Percentiles rank a stretch among this genome's conserved stretches.
These are phyloP conservation scores for Colletotrichum graminicola DNA, from an alignment of 2,329 filamentous ascomycete species.

Conservation along the genomic window DNA sequence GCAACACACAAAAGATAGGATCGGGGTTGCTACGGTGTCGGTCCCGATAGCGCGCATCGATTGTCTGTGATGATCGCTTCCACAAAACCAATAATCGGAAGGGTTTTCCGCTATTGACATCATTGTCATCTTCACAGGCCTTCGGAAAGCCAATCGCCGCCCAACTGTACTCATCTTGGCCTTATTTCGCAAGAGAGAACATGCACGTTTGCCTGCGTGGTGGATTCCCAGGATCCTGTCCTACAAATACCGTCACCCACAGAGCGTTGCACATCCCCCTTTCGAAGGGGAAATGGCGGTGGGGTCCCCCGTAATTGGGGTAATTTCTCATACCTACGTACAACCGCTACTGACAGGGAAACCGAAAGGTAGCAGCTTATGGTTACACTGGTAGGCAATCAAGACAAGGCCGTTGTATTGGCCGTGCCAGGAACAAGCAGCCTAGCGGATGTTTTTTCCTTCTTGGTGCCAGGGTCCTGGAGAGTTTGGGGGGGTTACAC, in stretches of 20 bases:
- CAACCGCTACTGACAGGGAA: conserved; percentile 28
- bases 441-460: conserved; percentile 20
- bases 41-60: background rate
- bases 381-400: background rate
- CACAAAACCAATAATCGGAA: conserved; percentile 8
- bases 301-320: conserved; percentile 34
- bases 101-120: conserved; percentile 4
- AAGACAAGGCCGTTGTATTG: conserved; percentile 21
- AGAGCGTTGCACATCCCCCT: conserved; percentile 7
- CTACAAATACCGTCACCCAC: conserved; percentile 16
- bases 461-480: conserved; percentile 11
- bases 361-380: conserved; percentile 8
- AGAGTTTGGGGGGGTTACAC: conserved; percentile 5
- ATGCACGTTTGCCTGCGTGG: conserved; percentile 14
- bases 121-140: conserved; percentile 18
- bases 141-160: conserved; percentile 22
- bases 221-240: background rate
- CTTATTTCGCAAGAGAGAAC: conserved; percentile 30
- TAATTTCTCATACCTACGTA: conserved; percentile 34
- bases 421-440: conserved; percentile 18
- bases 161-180: conserved; percentile 25
- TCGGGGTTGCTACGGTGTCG: background rate
- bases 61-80: conserved; percentile 15
- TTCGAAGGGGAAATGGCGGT: conserved; percentile 36
- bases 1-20: background rate